These are phyloP conservation scores for Chalciporus sp. DNA, from an alignment of 1,284 basidiomycete genomes.

Conservation along the genomic window DNA sequence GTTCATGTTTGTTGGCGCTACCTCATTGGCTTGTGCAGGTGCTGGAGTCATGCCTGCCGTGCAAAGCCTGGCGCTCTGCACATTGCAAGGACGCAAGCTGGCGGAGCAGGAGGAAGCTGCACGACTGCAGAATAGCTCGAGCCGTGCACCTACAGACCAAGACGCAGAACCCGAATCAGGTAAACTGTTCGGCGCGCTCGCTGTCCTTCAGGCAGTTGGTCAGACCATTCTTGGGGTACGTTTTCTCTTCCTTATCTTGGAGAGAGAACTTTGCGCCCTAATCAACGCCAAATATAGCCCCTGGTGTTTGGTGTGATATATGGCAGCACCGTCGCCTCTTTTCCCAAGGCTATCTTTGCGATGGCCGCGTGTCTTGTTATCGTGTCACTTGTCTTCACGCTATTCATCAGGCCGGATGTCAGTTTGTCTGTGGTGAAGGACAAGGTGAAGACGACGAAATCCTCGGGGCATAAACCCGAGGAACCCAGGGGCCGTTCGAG, in stretches of 20 bases:
- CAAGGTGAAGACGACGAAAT: constrained; percentile 2
- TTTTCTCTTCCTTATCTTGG: constrained; percentile 12
- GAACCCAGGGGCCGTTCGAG: constrained; percentile 55
- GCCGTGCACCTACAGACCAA: constrained; percentile 14
- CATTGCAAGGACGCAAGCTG: constrained; percentile 57
- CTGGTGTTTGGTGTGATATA: constrained; percentile 72
- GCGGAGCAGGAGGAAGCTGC: constrained; percentile 31
- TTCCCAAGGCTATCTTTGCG: constrained; percentile 68
- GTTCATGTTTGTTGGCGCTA: constrained; percentile 56
- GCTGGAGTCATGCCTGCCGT: constrained; percentile 64
- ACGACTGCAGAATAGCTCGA: constrained; percentile 11
- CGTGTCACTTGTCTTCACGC: constrained; percentile 48
- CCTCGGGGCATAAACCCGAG: constrained; percentile 22
- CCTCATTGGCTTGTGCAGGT: constrained; percentile 59
- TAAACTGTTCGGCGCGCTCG: constrained; percentile 67
- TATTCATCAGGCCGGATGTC: constrained; percentile 50
- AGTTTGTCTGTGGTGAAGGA: constrained; percentile 23
- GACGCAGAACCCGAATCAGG: constrained; percentile 44
- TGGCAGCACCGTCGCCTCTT: constrained; percentile 62
- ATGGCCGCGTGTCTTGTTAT: constrained; percentile 54
- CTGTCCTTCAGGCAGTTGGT: constrained; percentile 64
- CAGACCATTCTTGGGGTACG: constrained; percentile 71
- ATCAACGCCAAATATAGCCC: constrained; percentile 47
- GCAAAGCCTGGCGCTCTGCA: constrained; percentile 72
- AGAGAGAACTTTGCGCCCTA: background rate